Evolutionary conservation across 805 yeast genomes (phyloP), one percentile per base, ranked within the genome.

Genomic region (Saccharomycopsis fodiens): DNA sequence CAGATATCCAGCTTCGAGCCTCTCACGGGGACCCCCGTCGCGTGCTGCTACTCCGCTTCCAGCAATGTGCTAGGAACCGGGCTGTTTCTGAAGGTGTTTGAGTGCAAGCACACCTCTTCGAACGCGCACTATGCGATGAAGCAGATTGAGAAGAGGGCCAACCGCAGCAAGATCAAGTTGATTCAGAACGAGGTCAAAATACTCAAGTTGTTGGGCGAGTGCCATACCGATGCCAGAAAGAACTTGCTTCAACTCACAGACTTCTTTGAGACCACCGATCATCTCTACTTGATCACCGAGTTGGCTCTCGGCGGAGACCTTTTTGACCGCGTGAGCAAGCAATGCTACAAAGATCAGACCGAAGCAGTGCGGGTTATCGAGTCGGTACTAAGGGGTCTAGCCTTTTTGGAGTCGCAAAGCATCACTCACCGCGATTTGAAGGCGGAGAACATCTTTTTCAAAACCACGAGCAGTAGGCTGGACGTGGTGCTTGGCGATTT

Each of bases 401-500:
- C 67, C 5, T 79, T 78, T 54, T 61, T 82, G 46, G 88, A 82
- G 55, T 48, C 55, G 2, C 71, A 79, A 52, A 72, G 74, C 25
- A 72, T 82, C 32, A 81, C 80, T 4, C 89, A 82, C 56, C 70
- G 89, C 39, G 89, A 82, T 54, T 60, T 82, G 47, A 82, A 82
- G 58, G 85, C 88, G 0, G 89, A 82, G 54, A 82, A 82, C 54
- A 63, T 82, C 32, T 63, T 82, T 38, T 78, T 81, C 57, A 63
- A 63, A 37, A 58, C 42, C 42, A 55, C 62, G 42, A 46, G 58
- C 20, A 47, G 64, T 6, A 52, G 63, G 39, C 59, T 65, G 42
- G 68, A 65, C 54, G 60, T 76, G 46, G 59, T 73, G 46, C 64
- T 78, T 37, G 81, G 79, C 7, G 82, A 78, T 56, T 78, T 78